Percentiles rank a stretch among this genome's conserved stretches.
phyloP scores from a whole-genome alignment of 371 early-diverging fungal species.

The Dipsacomyces acuminosporus region DNA sequence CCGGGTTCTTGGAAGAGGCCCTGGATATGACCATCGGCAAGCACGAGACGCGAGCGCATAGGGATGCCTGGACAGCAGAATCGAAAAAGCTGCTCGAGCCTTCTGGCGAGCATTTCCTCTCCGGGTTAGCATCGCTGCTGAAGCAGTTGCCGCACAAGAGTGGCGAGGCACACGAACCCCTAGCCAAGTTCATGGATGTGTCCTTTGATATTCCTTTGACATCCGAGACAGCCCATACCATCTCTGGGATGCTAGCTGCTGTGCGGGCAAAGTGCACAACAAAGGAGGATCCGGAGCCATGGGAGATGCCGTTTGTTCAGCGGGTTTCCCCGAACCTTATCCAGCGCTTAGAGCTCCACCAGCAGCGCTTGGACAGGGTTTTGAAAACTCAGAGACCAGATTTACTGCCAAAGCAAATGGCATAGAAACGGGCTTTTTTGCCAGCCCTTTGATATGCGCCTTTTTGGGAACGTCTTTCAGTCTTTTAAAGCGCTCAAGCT shows the following conservation, averaged over 20 bases:
- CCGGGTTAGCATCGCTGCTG: slow-evolving; percentile 2
- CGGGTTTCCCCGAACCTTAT: slow-evolving; percentile 10
- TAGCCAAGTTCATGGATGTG: slow-evolving; percentile 27
- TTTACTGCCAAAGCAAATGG: slow-evolving; percentile 16
- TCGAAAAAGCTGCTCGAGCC: background rate
- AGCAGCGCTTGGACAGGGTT: slow-evolving; percentile 22
- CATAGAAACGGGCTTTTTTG: too few relatives aligned
- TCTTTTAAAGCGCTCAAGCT: too few relatives aligned
- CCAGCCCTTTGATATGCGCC: too few relatives aligned
- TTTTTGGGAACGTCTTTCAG: too few relatives aligned
- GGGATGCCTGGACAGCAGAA: slow-evolving; percentile 2
- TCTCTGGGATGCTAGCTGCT: slow-evolving; percentile 18
- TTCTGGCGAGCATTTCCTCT: background rate
- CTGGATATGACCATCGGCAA: slow-evolving; percentile 22
- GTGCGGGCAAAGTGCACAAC: slow-evolving; percentile 17
- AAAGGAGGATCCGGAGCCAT: slow-evolving; percentile 7
- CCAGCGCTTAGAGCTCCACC: slow-evolving; percentile 19
- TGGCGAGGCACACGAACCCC: background rate
- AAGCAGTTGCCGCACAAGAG: background rate
- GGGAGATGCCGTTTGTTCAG: slow-evolving; percentile 26
- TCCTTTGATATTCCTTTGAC: slow-evolving; percentile 23
- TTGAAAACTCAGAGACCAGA: slow-evolving; percentile 19
- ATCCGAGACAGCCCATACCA: slow-evolving; percentile 19
- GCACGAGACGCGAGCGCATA: slow-evolving; percentile 10
- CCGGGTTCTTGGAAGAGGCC: slow-evolving; percentile 21